Percentiles rank a stretch among this genome's conserved stretches.
phyloP scores from a whole-genome alignment of 371 early-diverging fungal genomes.

The Mucor lusitanicus region DNA sequence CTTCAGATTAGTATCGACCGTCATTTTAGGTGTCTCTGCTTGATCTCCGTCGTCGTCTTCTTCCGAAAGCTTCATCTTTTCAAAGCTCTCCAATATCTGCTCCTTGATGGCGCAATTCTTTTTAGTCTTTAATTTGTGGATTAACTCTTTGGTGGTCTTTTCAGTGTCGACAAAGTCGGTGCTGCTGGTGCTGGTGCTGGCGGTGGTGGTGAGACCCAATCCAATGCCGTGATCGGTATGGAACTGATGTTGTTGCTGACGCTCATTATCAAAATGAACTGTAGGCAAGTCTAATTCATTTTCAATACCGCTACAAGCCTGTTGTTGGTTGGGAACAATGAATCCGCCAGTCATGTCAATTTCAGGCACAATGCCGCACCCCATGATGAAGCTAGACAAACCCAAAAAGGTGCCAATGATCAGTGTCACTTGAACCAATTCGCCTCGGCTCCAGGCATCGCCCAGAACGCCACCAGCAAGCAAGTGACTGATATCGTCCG shows the following conservation, averaged over 20 bases:
- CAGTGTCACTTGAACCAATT: slow-evolving; percentile 66
- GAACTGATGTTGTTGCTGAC: slow-evolving; percentile 5
- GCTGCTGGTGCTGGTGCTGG: too few relatives aligned
- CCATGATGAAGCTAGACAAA: slow-evolving; percentile 60
- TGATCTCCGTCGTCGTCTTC: background rate
- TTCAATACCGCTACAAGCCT: slow-evolving; percentile 36
- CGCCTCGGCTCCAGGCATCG: slow-evolving; percentile 62
- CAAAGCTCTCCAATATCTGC: slow-evolving; percentile 41
- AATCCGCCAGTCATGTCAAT: slow-evolving; percentile 66
- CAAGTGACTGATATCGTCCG: slow-evolving; percentile 45
- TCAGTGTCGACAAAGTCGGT: slow-evolving; percentile 8
- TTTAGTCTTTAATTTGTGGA: slow-evolving; percentile 35
- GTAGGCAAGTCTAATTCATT: slow-evolving; percentile 38
- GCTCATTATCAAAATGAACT: background rate
- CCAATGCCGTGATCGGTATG: slow-evolving; percentile 30
- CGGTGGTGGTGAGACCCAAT: slow-evolving; percentile 31
- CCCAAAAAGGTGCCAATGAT: slow-evolving; percentile 60
- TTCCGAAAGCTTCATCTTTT: slow-evolving; percentile 18
- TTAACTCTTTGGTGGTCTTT: slow-evolving; percentile 26
- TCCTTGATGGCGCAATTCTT: slow-evolving; percentile 35
- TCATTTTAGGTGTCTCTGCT: slow-evolving; percentile 7
- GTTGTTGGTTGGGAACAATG: background rate
- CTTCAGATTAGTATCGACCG: slow-evolving; percentile 4
- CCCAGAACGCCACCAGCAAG: slow-evolving; percentile 29
- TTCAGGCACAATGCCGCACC: slow-evolving; percentile 69